Conservation (phyloP, 2,329 filamentous ascomycete species). For the Fusarium pseudocircinatum region DNA sequence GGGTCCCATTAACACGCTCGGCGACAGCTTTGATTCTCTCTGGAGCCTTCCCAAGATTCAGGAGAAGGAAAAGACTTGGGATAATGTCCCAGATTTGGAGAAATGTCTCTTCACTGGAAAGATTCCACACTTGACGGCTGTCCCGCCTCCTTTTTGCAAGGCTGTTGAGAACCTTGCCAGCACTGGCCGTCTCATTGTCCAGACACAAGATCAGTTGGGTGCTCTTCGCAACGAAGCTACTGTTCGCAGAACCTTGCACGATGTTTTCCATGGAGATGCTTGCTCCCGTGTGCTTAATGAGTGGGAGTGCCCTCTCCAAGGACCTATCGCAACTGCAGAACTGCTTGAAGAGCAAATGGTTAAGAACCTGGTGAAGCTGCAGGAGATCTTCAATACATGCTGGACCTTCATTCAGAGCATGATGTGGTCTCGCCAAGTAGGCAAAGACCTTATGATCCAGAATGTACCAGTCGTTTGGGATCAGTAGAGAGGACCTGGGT, state of each 20-base stretch:
- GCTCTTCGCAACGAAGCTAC: neutral
- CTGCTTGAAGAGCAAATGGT: neutral
- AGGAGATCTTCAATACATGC: slow-evolving; percentile 6
- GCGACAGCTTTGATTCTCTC: neutral
- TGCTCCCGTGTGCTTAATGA: slow-evolving; percentile 30
- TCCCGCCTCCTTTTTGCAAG: neutral
- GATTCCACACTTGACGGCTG: neutral
- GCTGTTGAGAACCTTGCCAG: slow-evolving; percentile 4
- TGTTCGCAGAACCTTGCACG: neutral
- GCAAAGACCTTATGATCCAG: neutral
- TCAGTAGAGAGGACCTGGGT: neutral
- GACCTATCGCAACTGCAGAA: slow-evolving; percentile 1
- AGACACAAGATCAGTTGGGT: neutral
- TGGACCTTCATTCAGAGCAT: slow-evolving; percentile 8
- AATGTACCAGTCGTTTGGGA: neutral
- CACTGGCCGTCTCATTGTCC: slow-evolving; percentile 9
- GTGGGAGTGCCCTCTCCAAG: slow-evolving; percentile 18
- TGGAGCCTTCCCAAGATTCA: neutral
- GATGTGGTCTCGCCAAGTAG: neutral
- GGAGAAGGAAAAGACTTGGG: neutral
- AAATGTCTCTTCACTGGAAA: slow-evolving; percentile 3
- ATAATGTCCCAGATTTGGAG: neutral
- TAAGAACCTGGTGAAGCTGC: neutral
- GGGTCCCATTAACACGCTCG: neutral
- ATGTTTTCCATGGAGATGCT: slow-evolving; percentile 3